Evolutionary conservation across 495 filamentous ascomycete species (phyloP), one percentile per base, ranked within the genome.

Genomic region (Niebla homalea): DNA sequence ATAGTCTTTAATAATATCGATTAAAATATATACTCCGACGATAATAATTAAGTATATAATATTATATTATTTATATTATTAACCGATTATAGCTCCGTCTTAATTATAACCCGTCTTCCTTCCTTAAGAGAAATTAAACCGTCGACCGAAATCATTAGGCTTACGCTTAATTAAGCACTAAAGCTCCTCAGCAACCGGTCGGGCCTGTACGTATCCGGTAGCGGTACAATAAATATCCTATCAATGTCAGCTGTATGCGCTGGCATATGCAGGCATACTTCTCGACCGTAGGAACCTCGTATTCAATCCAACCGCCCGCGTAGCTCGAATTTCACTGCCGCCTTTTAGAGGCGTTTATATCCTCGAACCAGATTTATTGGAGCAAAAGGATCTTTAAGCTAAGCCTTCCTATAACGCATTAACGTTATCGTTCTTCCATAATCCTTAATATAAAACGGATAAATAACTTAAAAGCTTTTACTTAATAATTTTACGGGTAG

Each of bases 1-100:
- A 55, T 71, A 19, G 61, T 70, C 43, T 62, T 70, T 36, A 67
- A 71, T 41, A 70, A 70, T 55, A 57, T 70, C 39, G 66, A 72
- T 52, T 57, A 60, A 48, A 62, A 69, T 50, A 60, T 55, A n/a
- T 49, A 54, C 0, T 6, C 44, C 0, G n/a, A 62, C 20, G 40
- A 49, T 19, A 49, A 51, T 54, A 18, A 47, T 12, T 29, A 57
- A 50, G 56, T 48, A 43, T 70, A 64, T 55, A 64, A 69, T 51
- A 59, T 70, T 36, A 39, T 0, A 11, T 38, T 58, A 23, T 70
- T 62, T 50, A 64, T 70, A 40, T 63, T 63, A 32, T 8, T 22
- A 14, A 57, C 60, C 11, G 63, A 70, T 51, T 63, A 70, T 57
- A 67, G 67, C 12, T 70, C 63, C 16, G 61, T 72, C 32, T 49